A percentile compares a stretch with the other conserved stretches of the same genome.
These are phyloP conservation scores for Hondaea fermentalgiana DNA, from an alignment of 108 stramenopile species.

Conservation along the genomic window DNA sequence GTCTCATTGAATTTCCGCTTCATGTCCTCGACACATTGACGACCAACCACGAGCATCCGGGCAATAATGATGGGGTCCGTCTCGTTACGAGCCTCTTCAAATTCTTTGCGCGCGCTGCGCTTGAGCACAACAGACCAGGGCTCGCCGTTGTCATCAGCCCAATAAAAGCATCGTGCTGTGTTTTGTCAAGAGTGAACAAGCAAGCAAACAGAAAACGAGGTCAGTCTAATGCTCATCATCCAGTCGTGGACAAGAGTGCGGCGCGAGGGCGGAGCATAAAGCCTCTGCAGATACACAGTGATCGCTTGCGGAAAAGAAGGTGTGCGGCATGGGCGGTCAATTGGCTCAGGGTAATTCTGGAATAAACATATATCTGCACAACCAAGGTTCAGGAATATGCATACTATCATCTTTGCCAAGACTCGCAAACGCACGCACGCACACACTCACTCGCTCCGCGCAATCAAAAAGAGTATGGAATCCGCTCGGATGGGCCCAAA, in stretches of 20 bases:
- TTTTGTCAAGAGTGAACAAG: neutral
- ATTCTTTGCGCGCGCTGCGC: constrained; percentile 72
- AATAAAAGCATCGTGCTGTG: constrained; percentile 57
- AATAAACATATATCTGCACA: neutral
- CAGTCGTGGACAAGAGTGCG: neutral
- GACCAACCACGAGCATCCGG: constrained; percentile 74
- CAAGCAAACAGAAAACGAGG: neutral
- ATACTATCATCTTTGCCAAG: neutral
- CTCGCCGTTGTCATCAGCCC: constrained; percentile 60
- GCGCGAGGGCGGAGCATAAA: neutral
- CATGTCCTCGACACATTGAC: constrained; percentile 79
- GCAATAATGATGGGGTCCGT: constrained; percentile 78
- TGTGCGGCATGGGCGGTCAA: neutral
- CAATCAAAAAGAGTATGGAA: neutral
- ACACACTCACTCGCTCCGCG: neutral
- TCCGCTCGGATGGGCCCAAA: neutral
- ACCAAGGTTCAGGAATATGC: neutral
- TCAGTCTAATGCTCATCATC: neutral
- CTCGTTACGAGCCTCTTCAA: constrained; percentile 69
- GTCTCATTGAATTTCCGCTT: constrained; percentile 77
- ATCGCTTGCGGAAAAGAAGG: too few species aligned
- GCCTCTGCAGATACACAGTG: too few species aligned
- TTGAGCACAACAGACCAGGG: constrained; percentile 68
- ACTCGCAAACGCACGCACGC: neutral
- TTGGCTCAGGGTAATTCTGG: neutral